Conservation (phyloP, 345 rosid species). For the Raphanus raphanistrum region DNA sequence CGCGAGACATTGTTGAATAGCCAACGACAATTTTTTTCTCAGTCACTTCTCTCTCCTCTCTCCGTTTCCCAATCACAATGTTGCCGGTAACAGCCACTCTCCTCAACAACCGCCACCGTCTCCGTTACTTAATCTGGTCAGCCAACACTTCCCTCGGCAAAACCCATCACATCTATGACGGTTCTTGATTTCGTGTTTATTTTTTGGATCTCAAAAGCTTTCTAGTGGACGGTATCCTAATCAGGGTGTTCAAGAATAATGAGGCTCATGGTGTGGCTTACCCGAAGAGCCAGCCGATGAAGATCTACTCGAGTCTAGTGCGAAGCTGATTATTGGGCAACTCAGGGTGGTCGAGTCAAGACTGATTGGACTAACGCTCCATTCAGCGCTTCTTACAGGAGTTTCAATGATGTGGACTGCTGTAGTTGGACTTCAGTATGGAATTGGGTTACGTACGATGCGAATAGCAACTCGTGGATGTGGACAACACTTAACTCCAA, state of each 20-base stretch:
- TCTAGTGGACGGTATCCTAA: constrained; percentile 60
- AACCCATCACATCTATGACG: constrained; percentile 40
- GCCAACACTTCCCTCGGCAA: constrained; percentile 91
- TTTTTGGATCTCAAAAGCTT: constrained; percentile 40
- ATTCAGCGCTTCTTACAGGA: constrained; percentile 58
- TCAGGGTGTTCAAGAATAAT: constrained; percentile 74
- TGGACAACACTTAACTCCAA: constrained; percentile 42
- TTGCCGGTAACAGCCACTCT: constrained; percentile 30
- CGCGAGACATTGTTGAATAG: background rate
- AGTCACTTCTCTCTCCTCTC: background rate
- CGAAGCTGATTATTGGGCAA: constrained; percentile 83
- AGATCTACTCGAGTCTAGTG: constrained; percentile 59
- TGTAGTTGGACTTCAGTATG: constrained; percentile 38
- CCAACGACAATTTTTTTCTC: background rate
- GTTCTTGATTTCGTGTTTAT: background rate
- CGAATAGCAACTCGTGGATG: constrained; percentile 43
- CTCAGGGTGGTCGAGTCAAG: constrained; percentile 62
- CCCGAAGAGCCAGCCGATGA: constrained; percentile 65
- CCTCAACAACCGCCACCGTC: constrained; percentile 25
- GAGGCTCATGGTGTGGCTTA: constrained; percentile 61
- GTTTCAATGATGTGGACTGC: constrained; percentile 46
- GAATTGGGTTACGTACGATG: constrained; percentile 44
- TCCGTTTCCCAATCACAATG: constrained; percentile 15
- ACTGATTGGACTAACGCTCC: constrained; percentile 66
- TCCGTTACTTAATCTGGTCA: constrained; percentile 62